phyloP scores from a whole-genome alignment of 306 rosid genomes.

The Corylus avellana region DNA sequence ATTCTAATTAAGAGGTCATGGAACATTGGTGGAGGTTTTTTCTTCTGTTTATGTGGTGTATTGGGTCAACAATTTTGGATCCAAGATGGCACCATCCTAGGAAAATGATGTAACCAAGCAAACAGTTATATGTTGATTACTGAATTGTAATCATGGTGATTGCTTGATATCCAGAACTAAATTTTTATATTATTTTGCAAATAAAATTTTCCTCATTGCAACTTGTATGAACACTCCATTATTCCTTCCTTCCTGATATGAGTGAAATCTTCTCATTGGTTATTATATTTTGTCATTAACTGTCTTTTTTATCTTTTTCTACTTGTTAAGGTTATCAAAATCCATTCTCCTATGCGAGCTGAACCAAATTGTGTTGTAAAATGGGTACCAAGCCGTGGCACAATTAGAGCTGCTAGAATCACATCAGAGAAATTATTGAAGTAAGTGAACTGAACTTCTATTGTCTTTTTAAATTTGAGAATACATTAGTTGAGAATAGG shows the following conservation, averaged over 20 bases:
- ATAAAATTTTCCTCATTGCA: not conserved
- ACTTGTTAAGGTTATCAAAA: slow-evolving; percentile 76
- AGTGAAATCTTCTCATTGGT: not conserved
- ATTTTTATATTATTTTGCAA: not conserved
- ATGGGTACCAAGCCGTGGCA: slow-evolving; percentile 70
- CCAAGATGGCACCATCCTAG: not conserved
- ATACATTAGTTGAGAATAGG: not conserved
- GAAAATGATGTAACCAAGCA: not conserved
- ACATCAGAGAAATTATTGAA: slow-evolving; percentile 80
- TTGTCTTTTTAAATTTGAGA: not conserved
- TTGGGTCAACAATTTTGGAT: not conserved
- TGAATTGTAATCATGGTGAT: not conserved
- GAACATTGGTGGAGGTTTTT: not conserved
- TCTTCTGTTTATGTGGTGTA: not conserved
- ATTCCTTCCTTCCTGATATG: not conserved
- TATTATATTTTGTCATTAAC: slow-evolving; percentile 19
- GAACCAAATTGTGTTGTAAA: slow-evolving; percentile 80
- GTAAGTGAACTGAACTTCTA: slow-evolving; percentile 34
- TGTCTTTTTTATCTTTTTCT: slow-evolving; percentile 22
- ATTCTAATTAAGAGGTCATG: not conserved
- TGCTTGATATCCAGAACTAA: not conserved
- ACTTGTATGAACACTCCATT: not conserved
- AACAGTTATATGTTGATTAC: not conserved
- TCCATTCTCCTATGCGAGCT: slow-evolving; percentile 95
- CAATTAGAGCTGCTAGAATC: slow-evolving; percentile 67